These are phyloP conservation scores for Stephanodiscus minutulus DNA, from an alignment of 108 stramenopile genomes.

Conservation along the genomic window DNA sequence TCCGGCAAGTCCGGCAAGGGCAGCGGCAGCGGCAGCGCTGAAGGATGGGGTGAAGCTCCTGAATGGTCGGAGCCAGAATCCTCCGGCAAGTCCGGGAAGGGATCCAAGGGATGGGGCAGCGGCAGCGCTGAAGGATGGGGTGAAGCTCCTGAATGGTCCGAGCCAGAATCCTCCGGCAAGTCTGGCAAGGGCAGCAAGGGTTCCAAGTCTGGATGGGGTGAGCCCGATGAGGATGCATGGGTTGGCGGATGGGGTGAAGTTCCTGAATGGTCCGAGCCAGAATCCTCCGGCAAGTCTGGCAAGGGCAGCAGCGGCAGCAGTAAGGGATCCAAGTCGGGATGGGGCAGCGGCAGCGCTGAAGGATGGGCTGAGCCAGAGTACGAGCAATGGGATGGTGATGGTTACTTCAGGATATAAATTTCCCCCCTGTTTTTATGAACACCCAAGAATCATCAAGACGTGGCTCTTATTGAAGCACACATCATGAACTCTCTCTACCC, in stretches of 20 bases:
- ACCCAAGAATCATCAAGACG: background rate
- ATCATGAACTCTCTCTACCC: background rate
- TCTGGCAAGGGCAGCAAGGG: background rate
- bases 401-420: background rate
- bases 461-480: background rate
- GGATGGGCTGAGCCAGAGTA: background rate
- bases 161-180: background rate
- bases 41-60: background rate
- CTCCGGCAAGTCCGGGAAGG: background rate
- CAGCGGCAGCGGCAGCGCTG: background rate
- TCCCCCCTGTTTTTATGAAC: background rate
- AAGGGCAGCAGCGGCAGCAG: background rate
- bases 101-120: background rate
- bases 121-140: background rate
- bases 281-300: background rate
- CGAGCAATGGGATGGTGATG: background rate
- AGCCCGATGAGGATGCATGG: no score
- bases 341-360: background rate
- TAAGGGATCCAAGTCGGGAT: background rate
- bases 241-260: no score
- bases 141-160: background rate
- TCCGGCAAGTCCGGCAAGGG: slow-evolving; percentile 1
- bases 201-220: background rate
- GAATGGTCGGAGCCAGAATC: background rate
- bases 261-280: background rate